Percentiles rank a stretch among this genome's conserved stretches.
Conservation (phyloP, 192 early-diverging fungal species). For the Coemansia sp. region DNA sequence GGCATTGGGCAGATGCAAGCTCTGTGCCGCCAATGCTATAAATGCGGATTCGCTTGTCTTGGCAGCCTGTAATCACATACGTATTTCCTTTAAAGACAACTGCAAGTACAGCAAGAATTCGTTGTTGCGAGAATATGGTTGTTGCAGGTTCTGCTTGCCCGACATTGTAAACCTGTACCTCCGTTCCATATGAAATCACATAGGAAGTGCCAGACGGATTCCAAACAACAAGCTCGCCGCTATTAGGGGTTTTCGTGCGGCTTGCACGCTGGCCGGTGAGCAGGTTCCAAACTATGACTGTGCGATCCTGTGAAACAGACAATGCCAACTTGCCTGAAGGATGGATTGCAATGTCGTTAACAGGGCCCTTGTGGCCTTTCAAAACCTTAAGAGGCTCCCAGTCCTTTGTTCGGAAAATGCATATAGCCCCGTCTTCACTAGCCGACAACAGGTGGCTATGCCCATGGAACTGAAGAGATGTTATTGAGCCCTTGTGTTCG, state of each 20-base stretch:
- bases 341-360: conserved; percentile 87
- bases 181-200: conserved; percentile 41
- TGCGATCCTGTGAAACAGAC: conserved; percentile 73
- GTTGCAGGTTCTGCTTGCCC: conserved; percentile 39
- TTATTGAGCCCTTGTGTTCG: conserved; percentile 92
- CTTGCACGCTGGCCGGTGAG: conserved; percentile 72
- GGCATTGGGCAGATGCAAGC: conserved; percentile 33
- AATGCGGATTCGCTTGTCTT: conserved; percentile 52
- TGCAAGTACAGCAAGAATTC: conserved; percentile 32
- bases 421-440: conserved; percentile 86
- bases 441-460: conserved; percentile 85
- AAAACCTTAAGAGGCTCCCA: conserved; percentile 95
- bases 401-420: conserved; percentile 91
- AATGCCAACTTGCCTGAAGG: conserved; percentile 94
- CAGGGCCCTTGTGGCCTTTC: conserved; percentile 69
- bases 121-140: conserved; percentile 44
- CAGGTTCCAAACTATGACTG: conserved; percentile 76
- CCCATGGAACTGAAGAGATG: conserved; percentile 77
- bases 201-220: conserved; percentile 35
- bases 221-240: conserved; percentile 43
- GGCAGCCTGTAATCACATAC: conserved; percentile 43
- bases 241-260: conserved; percentile 37
- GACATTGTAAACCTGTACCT: conserved; percentile 47
- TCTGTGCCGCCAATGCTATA: conserved; percentile 41
- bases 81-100: conserved; percentile 23